Evolutionary conservation across 2,329 filamentous ascomycete species (phyloP), one percentile per base, ranked within the genome.

Genomic region (Aspergillus sp.): DNA sequence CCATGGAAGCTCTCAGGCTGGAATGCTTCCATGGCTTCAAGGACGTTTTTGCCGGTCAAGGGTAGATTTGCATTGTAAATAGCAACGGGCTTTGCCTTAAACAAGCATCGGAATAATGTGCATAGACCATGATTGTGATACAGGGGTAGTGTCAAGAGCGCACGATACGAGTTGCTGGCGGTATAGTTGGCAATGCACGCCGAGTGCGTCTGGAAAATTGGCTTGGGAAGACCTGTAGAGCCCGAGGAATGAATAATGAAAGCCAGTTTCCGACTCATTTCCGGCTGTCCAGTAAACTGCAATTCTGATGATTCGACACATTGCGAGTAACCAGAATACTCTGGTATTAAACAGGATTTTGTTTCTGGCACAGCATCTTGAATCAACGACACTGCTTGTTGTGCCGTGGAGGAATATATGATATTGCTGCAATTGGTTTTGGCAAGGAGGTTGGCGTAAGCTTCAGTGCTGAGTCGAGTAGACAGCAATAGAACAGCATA

Each of bases 181-280:
- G 61, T 59, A 6, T 78, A 82, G 56, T 82, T 83, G 5, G 75
- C 74, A 4, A 86, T 70, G 4, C 76, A 79, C 27, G 79, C 76
- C 5, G 71, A 68, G 58, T 88, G 82, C 0, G 79, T 82, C 34
- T 84, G 79, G 58, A 79, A 84, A 37, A 88, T 86, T 0, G 85
- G 83, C 61, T 88, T 88, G 0, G 85, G 85, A 0, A 87, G 73
- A 0, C 85, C 85, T 0, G 86, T 87, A 0, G 81, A 84, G 3
- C 85, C 85, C 5, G 76, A 79, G 0, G 77, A 80, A 60, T 81
- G 79, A 13, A 82, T 68, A 53, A 78, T 81, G 72, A 70, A 75
- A 2, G 69, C 72, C 60, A 74, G 73, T 64, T 75, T 75, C 27
- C 62, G 68, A 56, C 70, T 69, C 30, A 65, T 59, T 1, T 39